These are phyloP conservation scores for Sarocladium kiliense DNA, from an alignment of 2,329 filamentous ascomycete genomes.

Conservation along the genomic window DNA sequence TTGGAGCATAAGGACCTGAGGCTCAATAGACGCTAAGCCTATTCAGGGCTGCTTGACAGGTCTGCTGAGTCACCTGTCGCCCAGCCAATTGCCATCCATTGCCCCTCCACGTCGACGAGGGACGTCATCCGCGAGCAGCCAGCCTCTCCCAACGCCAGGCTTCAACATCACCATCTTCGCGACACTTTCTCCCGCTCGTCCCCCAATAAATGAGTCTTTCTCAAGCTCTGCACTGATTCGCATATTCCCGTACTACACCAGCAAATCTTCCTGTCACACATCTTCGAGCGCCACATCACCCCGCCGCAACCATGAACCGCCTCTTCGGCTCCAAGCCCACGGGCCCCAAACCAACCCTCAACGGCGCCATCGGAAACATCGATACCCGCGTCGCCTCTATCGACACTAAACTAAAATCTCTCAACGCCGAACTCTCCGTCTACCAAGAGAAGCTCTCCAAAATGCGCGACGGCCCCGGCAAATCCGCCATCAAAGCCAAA, in stretches of 20 bases:
- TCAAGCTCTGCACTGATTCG: no score
- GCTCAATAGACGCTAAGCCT: background rate
- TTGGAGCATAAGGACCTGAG: no score
- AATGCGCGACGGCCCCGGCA: slow-evolving; percentile 94
- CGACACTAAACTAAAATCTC: slow-evolving; percentile 89
- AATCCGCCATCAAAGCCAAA: slow-evolving; percentile 87
- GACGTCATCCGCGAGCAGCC: slow-evolving; percentile 4
- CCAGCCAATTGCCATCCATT: background rate
- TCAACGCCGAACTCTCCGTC: slow-evolving; percentile 83
- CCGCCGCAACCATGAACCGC: slow-evolving; percentile 70
- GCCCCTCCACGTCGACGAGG: slow-evolving; percentile 6
- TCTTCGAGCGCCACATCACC: background rate
- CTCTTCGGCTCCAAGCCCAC: slow-evolving; percentile 87
- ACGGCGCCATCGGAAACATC: slow-evolving; percentile 76
- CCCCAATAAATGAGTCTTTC: no score
- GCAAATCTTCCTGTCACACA: no score
- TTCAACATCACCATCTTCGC: background rate
- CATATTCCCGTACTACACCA: no score
- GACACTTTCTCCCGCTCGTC: background rate
- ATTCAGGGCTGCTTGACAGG: background rate
- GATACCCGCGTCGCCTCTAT: slow-evolving; percentile 79
- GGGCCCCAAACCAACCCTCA: slow-evolving; percentile 84
- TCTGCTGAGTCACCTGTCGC: background rate
- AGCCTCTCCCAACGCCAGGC: background rate
- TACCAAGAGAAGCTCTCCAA: slow-evolving; percentile 85